These are phyloP conservation scores for Kluyveromyces sp. DNA, from an alignment of 1,139 yeast genomes.

Conservation along the genomic window DNA sequence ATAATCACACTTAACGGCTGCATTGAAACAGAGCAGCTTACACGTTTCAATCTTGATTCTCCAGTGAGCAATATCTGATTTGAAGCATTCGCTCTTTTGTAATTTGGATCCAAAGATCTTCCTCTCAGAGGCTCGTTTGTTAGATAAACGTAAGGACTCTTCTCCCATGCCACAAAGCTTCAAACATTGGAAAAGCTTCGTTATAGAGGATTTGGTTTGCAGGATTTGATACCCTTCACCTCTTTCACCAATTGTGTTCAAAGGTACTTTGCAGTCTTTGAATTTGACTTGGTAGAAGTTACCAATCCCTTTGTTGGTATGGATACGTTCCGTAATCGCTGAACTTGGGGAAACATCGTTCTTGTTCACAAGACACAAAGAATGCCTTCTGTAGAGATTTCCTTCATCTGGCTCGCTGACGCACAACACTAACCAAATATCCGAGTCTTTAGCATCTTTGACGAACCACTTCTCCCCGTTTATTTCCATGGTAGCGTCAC, in stretches of 20 bases:
- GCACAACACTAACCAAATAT: constrained; percentile 62
- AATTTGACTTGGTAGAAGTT: constrained; percentile 50
- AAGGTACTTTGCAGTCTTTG: constrained; percentile 45
- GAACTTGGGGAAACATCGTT: constrained; percentile 5
- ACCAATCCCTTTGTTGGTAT: constrained; percentile 1
- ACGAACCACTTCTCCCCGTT: constrained; percentile 74
- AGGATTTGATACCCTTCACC: constrained; percentile 65
- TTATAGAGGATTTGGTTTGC: constrained; percentile 67
- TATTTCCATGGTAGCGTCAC: constrained; percentile 47
- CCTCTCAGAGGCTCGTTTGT: constrained; percentile 50
- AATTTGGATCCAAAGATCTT: constrained; percentile 52
- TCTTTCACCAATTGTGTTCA: constrained; percentile 40
- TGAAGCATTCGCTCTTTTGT: constrained; percentile 48
- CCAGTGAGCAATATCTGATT: constrained; percentile 47
- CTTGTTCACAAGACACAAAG: constrained; percentile 43
- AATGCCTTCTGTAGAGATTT: constrained; percentile 47
- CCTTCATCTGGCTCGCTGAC: constrained; percentile 40
- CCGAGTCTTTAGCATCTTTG: constrained; percentile 72
- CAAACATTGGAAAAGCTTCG: constrained; percentile 73
- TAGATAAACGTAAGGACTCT: constrained; percentile 47
- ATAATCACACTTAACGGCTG: constrained; percentile 58
- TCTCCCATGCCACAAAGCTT: constrained; percentile 62
- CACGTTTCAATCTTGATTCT: constrained; percentile 55
- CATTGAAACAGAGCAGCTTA: constrained; percentile 52
- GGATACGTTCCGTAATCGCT: constrained; percentile 4